Percentiles rank a stretch among this genome's conserved stretches.
These are phyloP conservation scores for Chlorella sp. DNA, from an alignment of 139 green algal species.

Conservation along the genomic window DNA sequence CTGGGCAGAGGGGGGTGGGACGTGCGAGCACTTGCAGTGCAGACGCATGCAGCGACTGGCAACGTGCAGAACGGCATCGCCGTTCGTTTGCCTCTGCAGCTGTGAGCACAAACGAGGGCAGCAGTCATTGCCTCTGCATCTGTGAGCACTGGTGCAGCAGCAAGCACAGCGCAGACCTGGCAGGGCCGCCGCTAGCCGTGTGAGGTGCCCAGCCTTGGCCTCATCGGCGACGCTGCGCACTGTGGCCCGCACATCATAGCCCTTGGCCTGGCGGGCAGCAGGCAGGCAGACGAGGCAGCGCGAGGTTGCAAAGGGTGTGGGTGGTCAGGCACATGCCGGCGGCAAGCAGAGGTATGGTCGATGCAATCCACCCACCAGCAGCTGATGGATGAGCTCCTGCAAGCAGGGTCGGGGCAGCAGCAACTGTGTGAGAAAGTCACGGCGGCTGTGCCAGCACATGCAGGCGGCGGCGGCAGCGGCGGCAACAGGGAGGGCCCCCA, in stretches of 20 bases:
- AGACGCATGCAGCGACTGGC: not conserved
- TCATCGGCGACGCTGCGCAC: slow-evolving; percentile 29
- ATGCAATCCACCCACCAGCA: slow-evolving; percentile 30
- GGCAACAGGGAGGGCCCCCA: no score
- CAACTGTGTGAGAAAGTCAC: no score
- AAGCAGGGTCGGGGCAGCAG: no score
- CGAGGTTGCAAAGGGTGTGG: not conserved
- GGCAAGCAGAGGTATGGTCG: not conserved
- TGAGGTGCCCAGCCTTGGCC: slow-evolving; percentile 29
- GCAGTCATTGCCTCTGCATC: no score
- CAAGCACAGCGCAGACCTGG: slow-evolving; percentile 21
- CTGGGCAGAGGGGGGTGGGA: not conserved
- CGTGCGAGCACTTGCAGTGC: no score
- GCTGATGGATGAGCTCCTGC: slow-evolving; percentile 52
- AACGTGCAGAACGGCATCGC: no score
- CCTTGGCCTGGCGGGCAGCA: slow-evolving; percentile 23
- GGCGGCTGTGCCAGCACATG: not conserved
- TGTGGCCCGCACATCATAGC: slow-evolving; percentile 58
- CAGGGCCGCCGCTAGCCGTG: slow-evolving; percentile 37
- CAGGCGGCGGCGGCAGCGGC: no score
- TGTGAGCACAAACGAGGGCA: no score
- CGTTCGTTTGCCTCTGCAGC: no score
- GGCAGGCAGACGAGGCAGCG: not conserved
- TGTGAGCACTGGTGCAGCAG: not conserved
- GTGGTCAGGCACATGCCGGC: not conserved